Base-by-base conservation (phyloP, 2,329 filamentous ascomycete species). In the Diaporthe citrichinensis region DNA sequence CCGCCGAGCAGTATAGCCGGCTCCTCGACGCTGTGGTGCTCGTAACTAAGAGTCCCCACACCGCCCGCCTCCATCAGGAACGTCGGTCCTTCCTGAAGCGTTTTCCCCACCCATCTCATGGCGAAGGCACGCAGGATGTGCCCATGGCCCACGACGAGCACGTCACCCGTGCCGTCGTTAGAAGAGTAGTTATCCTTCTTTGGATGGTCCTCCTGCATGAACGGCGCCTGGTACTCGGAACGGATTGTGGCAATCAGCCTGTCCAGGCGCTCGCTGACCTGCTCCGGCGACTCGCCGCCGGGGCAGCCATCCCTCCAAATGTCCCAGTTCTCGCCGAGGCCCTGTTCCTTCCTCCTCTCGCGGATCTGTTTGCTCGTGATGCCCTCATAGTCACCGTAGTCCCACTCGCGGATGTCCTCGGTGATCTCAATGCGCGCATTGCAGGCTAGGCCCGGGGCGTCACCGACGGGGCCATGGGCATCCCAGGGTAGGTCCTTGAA, bases 221-320 rank as follows among this genome's bases (percentile, higher is more conserved):
- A 89, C 0, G 89, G 89, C 4, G 83, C 83, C 79, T 95, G 94
- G 84, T 89, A 93, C 78, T 88, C 91, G 34, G 88, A 84, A 28
- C 94, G 88, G 75, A 98, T 94, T 44, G 96, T 93, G 20, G 85
- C 82, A 79, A 98, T 98, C 75, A 98, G 83, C 3, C 87, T 86
- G 82, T 98, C 95, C 0, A 98, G 86, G 0, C 96, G 90, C 44
- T 86, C 84, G 0, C 92, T 93, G 55, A 98, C 90, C 74, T 98
- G 91, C 55, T 91, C 86, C 0, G 96, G 94, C n/a, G 76, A 59
- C 93, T 98, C 95, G 83, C 95, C 95, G 4, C 92, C 94, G 1
- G 93, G 93, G 84, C 95, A 98, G 0, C 95, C 95, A 82, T 97
- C 95, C n/a, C 87, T 88, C 95, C 95, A 98, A 78, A 98, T 97